A percentile compares a stretch with the other conserved stretches of the same genome.
These are phyloP conservation scores for Phanerodontia chrysosporium DNA, from an alignment of 768 basidiomycete genomes.

Conservation along the genomic window DNA sequence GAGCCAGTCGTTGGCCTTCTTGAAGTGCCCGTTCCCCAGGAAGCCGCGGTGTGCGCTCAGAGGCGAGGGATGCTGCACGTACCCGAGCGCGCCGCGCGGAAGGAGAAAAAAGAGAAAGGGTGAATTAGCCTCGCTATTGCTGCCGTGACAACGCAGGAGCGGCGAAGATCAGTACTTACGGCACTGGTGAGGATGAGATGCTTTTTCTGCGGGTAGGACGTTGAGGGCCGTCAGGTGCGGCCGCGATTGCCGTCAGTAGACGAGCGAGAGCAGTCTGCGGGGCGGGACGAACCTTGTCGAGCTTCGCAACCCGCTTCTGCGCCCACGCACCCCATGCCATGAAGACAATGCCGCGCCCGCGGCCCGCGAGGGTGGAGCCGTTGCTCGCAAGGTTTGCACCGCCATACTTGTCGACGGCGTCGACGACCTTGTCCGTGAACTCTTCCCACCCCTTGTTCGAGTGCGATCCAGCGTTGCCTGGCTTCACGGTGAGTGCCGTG, in stretches of 20 bases:
- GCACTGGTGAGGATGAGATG: slow-evolving; percentile 77
- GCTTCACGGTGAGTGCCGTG: slow-evolving; percentile 86
- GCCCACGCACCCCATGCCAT: slow-evolving; percentile 92
- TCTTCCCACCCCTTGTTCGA: slow-evolving; percentile 85
- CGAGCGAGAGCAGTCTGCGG: neutral
- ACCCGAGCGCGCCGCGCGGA: neutral
- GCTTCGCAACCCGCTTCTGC: slow-evolving; percentile 71
- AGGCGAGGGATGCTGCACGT: slow-evolving; percentile 76
- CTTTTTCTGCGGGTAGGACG: slow-evolving; percentile 47
- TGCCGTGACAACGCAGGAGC: neutral
- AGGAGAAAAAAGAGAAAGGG: neutral
- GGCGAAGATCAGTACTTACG: slow-evolving; percentile 38
- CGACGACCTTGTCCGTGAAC: slow-evolving; percentile 82
- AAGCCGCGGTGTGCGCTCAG: slow-evolving; percentile 76
- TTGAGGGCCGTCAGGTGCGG: neutral
- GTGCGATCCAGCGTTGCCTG: slow-evolving; percentile 74
- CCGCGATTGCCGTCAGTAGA: neutral
- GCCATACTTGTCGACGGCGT: slow-evolving; percentile 72
- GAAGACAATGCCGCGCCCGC: slow-evolving; percentile 77
- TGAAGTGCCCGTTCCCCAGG: slow-evolving; percentile 87
- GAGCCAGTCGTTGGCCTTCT: slow-evolving; percentile 83
- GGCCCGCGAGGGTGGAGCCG: slow-evolving; percentile 39
- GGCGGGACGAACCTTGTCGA: slow-evolving; percentile 55
- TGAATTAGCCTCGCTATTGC: neutral
- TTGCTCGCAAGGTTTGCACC: slow-evolving; percentile 55